A percentile compares a stretch with the other conserved stretches of the same genome.
Evolutionary conservation across 140 eudicot species (phyloP).

Genomic region (Bidens hawaiensis): DNA sequence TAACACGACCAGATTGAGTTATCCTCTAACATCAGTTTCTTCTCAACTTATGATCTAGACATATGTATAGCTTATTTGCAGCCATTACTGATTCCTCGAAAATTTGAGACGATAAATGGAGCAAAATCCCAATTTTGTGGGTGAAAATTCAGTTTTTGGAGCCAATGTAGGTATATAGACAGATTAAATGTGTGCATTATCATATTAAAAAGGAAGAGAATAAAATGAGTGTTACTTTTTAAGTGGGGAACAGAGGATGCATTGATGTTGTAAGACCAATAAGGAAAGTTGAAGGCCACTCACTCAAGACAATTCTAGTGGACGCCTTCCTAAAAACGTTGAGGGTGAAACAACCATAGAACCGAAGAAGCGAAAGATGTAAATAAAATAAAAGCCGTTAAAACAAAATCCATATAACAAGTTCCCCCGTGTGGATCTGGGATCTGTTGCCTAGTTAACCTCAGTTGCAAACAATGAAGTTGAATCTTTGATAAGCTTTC

Average conservation of each 20-base stretch:
- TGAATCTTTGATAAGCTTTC: neutral
- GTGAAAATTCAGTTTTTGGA: neutral
- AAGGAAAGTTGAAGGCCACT: constrained; percentile 8
- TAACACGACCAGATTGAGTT: too few relatives aligned
- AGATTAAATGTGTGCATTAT: neutral
- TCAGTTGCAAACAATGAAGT: neutral
- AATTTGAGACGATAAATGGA: neutral
- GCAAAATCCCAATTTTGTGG: neutral
- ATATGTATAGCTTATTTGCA: neutral
- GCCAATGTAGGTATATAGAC: neutral
- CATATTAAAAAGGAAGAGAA: neutral
- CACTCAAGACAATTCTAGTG: constrained; percentile 6
- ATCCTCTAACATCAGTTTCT: too few relatives aligned
- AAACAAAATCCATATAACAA: neutral
- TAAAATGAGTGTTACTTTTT: constrained; percentile 11
- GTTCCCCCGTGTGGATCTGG: neutral
- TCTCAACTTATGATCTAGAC: neutral
- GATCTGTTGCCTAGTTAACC: neutral
- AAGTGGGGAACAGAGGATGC: constrained; percentile 9
- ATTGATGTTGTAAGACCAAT: neutral
- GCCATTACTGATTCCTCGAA: neutral
- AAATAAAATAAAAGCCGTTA: too few relatives aligned
- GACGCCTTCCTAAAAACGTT: neutral
- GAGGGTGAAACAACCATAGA: neutral
- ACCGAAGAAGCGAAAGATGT: neutral